Percentiles rank a stretch among this genome's conserved stretches.
Conservation (phyloP, 2,329 filamentous ascomycete species). For the Fusarium subtropicale region DNA sequence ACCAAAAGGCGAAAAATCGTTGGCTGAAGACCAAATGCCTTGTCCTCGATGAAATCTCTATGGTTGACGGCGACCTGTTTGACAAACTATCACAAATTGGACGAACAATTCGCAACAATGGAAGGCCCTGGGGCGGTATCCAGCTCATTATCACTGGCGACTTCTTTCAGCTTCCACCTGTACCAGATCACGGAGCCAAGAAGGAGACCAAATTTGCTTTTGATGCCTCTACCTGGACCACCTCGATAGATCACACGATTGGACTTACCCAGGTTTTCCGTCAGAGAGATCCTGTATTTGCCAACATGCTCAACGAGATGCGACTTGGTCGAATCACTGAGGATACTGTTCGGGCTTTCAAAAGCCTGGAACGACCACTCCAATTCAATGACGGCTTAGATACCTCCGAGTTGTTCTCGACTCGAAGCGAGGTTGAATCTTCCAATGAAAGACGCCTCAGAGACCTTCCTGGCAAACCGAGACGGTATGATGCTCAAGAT, state of each 20-base stretch:
- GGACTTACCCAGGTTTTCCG: constrained; percentile 95
- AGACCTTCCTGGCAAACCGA: constrained; percentile 74
- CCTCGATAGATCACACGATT: constrained; percentile 94
- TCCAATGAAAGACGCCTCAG: constrained; percentile 83
- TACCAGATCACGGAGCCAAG: constrained; percentile 78
- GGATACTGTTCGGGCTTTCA: constrained; percentile 82
- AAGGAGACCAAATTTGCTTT: constrained; percentile 88
- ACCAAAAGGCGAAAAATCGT: constrained; percentile 85
- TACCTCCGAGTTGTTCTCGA: constrained; percentile 90
- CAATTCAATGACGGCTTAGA: constrained; percentile 77
- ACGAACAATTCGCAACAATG: constrained; percentile 87
- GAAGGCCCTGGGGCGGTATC: constrained; percentile 92
- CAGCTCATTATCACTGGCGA: constrained; percentile 96
- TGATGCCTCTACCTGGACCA: constrained; percentile 90
- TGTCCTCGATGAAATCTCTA: constrained; percentile 95
- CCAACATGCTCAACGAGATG: constrained; percentile 98
- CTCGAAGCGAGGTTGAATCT: constrained; percentile 86
- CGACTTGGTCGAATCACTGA: constrained; percentile 83
- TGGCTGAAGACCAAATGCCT: constrained; percentile 92
- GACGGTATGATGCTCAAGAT: constrained; percentile 80
- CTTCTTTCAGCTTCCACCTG: constrained; percentile 96
- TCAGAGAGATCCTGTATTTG: constrained; percentile 90
- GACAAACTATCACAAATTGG: constrained; percentile 95
- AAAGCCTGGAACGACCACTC: constrained; percentile 75
- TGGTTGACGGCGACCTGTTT: constrained; percentile 97